Conservation (phyloP, 106 monocot species). For the Dioscorea zingiberensis region DNA sequence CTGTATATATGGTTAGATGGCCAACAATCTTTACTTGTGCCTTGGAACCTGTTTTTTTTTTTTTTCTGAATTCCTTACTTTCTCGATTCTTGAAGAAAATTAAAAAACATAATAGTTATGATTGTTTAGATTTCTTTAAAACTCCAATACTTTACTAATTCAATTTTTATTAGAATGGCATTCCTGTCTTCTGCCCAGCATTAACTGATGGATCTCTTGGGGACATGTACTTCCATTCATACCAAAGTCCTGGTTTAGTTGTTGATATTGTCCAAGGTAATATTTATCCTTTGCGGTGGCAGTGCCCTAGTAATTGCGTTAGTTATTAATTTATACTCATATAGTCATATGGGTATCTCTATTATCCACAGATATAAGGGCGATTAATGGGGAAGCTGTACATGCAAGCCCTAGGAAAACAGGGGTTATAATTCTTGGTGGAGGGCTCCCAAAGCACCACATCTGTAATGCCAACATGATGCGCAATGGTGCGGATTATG, state of each 20-base stretch:
- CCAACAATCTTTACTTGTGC: no score
- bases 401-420: constrained; percentile 72
- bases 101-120: no score
- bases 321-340: no score
- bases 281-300: neutral
- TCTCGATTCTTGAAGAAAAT: no score
- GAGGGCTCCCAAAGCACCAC: constrained; percentile 90
- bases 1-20: no score
- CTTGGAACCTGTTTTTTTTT: no score
- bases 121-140: no score
- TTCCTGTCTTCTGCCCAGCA: constrained; percentile 74
- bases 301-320: no score
- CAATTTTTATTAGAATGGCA: constrained; percentile 42
- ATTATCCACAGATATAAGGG: constrained; percentile 70
- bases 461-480: constrained; percentile 91
- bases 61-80: no score
- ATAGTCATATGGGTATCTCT: no score
- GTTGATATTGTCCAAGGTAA: constrained; percentile 92
- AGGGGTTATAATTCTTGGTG: constrained; percentile 87
- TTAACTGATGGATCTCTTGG: constrained; percentile 89
- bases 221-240: constrained; percentile 84
- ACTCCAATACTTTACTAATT: neutral
- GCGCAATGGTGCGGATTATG: constrained; percentile 92
- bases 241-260: constrained; percentile 61
- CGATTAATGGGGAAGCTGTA: constrained; percentile 79